These are phyloP conservation scores for Quambalaria eucalypti DNA, from an alignment of 1,284 basidiomycete genomes.

Conservation along the genomic window DNA sequence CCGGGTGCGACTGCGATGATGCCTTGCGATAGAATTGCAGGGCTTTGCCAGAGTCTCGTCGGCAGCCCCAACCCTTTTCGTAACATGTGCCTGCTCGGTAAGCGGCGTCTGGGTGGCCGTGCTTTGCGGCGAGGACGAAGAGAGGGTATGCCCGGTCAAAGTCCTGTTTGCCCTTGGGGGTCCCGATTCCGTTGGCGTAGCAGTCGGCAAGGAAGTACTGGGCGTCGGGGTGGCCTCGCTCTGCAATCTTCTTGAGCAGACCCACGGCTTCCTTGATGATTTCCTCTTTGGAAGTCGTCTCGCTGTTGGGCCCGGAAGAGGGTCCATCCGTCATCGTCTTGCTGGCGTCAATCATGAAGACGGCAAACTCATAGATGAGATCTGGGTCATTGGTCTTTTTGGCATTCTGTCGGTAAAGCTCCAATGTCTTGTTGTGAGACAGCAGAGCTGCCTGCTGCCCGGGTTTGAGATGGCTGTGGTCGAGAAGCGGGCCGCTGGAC, in stretches of 20 bases:
- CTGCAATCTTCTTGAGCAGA: conserved; percentile 79
- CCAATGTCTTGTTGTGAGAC: conserved; percentile 86
- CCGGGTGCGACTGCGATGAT: conserved; percentile 78
- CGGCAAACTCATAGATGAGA: conserved; percentile 93
- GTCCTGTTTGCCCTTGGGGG: conserved; percentile 71
- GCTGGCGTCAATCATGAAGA: conserved; percentile 89
- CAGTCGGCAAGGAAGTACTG: conserved; percentile 98
- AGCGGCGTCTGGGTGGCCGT: conserved; percentile 91
- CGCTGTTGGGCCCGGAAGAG: background rate
- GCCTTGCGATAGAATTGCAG: conserved; percentile 86
- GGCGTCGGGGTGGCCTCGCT: conserved; percentile 82
- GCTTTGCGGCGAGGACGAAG: conserved; percentile 91
- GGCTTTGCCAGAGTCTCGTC: conserved; percentile 82
- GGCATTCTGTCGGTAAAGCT: conserved; percentile 91
- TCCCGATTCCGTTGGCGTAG: conserved; percentile 92
- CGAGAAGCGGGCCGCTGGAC: conserved; percentile 54
- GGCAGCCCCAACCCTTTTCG: conserved; percentile 97
- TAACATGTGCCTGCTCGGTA: conserved; percentile 95
- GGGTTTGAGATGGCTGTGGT: conserved; percentile 86
- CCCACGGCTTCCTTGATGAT: conserved; percentile 79
- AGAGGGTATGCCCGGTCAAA: conserved; percentile 94
- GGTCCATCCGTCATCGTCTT: conserved; percentile 35
- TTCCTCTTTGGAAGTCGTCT: conserved; percentile 50
- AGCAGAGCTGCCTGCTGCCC: conserved; percentile 85
- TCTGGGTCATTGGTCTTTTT: conserved; percentile 98